phyloP scores from a whole-genome alignment of 768 basidiomycete species.

The Tylopilus felleus region DNA sequence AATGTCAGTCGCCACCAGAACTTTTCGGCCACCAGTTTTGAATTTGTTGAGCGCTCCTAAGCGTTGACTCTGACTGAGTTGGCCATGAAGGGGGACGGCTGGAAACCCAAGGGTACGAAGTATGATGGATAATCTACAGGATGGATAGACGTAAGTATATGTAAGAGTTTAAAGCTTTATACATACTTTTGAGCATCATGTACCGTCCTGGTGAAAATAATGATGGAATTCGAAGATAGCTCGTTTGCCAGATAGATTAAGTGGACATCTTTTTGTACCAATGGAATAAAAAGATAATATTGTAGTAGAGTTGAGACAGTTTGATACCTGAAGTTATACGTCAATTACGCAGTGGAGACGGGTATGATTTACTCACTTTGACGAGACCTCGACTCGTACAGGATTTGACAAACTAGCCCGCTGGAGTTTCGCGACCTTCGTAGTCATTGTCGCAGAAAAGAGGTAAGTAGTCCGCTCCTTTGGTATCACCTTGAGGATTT shows the following conservation, averaged over 20 bases:
- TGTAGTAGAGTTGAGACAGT: constrained; percentile 94
- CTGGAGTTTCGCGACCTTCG: constrained; percentile 95
- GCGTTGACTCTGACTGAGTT: constrained; percentile 90
- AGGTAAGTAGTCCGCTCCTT: constrained; percentile 93
- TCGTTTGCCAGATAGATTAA: constrained; percentile 87
- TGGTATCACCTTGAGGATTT: constrained; percentile 92
- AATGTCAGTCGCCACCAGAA: constrained; percentile 95
- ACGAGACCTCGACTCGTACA: constrained; percentile 88
- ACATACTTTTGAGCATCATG: constrained; percentile 81
- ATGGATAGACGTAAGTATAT: background rate
- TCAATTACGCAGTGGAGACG: background rate
- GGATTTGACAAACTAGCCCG: constrained; percentile 91
- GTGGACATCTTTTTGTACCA: constrained; percentile 88
- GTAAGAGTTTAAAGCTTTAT: background rate
- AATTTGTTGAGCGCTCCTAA: constrained; percentile 93
- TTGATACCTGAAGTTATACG: constrained; percentile 67
- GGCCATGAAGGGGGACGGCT: constrained; percentile 93
- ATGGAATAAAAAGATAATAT: constrained; percentile 92
- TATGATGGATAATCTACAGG: constrained; percentile 74
- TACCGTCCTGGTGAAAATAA: constrained; percentile 95
- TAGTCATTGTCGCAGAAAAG: constrained; percentile 99
- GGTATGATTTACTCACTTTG: constrained; percentile 59
- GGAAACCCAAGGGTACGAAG: constrained; percentile 89
- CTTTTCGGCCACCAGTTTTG: constrained; percentile 86
- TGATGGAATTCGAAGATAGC: constrained; percentile 88